These are phyloP conservation scores for Blastobotrys aristatus DNA, from an alignment of 1,139 yeast species.

Conservation along the genomic window DNA sequence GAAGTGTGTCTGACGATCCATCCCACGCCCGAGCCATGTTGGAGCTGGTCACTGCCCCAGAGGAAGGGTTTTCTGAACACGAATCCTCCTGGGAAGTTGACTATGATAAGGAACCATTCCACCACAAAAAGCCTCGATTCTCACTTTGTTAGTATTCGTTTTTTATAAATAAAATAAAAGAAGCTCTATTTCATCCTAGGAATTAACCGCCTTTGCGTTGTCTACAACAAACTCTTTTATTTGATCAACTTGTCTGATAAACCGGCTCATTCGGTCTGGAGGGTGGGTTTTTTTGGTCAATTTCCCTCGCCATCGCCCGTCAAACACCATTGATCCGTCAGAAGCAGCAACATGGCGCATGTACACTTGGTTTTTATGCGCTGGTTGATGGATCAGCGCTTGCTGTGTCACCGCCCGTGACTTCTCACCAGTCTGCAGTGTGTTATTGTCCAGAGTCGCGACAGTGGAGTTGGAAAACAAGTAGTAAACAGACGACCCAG, in stretches of 20 bases:
- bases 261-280: slow-evolving; percentile 7
- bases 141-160: slow-evolving; percentile 1
- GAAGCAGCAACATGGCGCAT: slow-evolving; percentile 7
- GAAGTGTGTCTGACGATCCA: slow-evolving; percentile 8
- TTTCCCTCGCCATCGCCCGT: slow-evolving; percentile 8
- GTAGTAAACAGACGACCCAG: slow-evolving; percentile 3
- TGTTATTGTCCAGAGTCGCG: not conserved
- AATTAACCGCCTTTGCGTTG: slow-evolving; percentile 3
- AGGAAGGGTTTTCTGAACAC: slow-evolving; percentile 5
- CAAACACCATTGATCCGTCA: slow-evolving; percentile 4
- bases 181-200: not conserved
- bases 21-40: slow-evolving; percentile 7
- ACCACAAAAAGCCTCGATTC: slow-evolving; percentile 4
- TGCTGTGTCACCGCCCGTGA: slow-evolving; percentile 4
- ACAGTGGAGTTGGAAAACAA: slow-evolving; percentile 3
- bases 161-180: not conserved
- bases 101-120: not conserved
- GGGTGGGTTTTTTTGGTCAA: not conserved
- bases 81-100: slow-evolving; percentile 4
- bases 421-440: not conserved
- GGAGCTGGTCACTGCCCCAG: slow-evolving; percentile 6
- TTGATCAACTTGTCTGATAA: slow-evolving; percentile 7
- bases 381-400: slow-evolving; percentile 8
- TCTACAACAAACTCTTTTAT: slow-evolving; percentile 2
- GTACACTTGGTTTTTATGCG: not conserved